phyloP scores from a whole-genome alignment of 441 rosid species.

The Hypseocharis bilobata region DNA sequence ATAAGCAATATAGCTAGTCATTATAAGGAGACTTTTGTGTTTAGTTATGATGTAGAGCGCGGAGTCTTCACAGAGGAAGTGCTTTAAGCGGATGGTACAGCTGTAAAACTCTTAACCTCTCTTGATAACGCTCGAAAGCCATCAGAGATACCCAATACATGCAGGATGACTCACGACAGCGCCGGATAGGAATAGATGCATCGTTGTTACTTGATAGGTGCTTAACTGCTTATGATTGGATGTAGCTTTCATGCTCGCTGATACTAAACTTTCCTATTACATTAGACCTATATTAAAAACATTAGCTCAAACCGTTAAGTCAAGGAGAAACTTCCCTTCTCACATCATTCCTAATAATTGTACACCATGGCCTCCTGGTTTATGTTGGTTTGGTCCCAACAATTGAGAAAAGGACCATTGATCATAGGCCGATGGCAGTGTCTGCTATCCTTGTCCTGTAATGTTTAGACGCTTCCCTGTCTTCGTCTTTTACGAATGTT shows the following conservation, averaged over 20 bases:
- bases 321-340: slow-evolving; percentile 18
- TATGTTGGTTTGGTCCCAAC: background rate
- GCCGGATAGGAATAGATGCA: background rate
- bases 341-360: background rate
- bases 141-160: background rate
- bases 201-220: background rate
- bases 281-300: too few relatives aligned
- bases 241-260: background rate
- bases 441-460: background rate
- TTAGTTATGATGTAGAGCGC: too few relatives aligned
- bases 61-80: too few relatives aligned
- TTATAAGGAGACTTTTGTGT: too few relatives aligned
- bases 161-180: background rate
- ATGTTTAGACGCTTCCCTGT: slow-evolving; percentile 17
- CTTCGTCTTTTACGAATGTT: slow-evolving; percentile 3
- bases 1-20: too few relatives aligned
- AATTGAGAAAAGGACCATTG: background rate
- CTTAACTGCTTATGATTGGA: background rate
- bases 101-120: too few relatives aligned
- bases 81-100: background rate
- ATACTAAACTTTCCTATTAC: background rate
- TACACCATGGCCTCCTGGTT: background rate
- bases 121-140: too few relatives aligned
- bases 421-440: background rate
- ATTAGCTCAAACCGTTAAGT: too few relatives aligned